Percentiles rank a stretch among this genome's conserved stretches.
These are phyloP conservation scores for Cornus kousa DNA, from an alignment of 148 eudicot genomes.

Conservation along the genomic window DNA sequence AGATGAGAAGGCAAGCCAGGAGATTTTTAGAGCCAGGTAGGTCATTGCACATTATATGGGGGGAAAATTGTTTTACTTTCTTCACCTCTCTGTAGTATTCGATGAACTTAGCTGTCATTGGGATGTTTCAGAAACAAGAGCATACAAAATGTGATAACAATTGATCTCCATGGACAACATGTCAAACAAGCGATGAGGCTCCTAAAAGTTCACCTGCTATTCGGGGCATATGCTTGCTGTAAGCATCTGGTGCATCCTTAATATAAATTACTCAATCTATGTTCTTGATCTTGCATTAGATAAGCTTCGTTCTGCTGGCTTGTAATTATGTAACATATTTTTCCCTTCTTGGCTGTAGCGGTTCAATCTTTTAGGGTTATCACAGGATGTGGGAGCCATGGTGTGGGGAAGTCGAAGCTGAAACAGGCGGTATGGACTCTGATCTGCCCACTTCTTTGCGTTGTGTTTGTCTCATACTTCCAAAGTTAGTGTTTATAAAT, in stretches of 20 bases:
- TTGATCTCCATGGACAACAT: conserved; percentile 99
- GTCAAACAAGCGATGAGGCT: conserved; percentile 88
- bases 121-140: conserved; percentile 68
- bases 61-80: background rate
- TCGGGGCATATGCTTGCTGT: conserved; percentile 89
- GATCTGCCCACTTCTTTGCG: conserved; percentile 1
- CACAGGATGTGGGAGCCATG: conserved; percentile 92
- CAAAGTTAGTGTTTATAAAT: background rate
- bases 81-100: conserved; percentile 3
- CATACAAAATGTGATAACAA: conserved; percentile 75
- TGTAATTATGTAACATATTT: background rate
- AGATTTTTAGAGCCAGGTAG: conserved; percentile 89
- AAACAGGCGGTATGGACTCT: conserved; percentile 72
- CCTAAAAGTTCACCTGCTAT: conserved; percentile 89
- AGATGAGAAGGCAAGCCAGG: conserved; percentile 92
- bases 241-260: conserved; percentile 27
- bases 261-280: conserved; percentile 1
- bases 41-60: conserved; percentile 1
- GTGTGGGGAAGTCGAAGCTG: conserved; percentile 81
- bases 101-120: conserved; percentile 3
- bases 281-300: background rate
- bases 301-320: background rate
- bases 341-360: conserved; percentile 43
- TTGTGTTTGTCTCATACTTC: background rate
- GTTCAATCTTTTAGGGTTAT: conserved; percentile 80